phyloP scores from a whole-genome alignment of 257 asterid species.

The Cruciata laevipes region DNA sequence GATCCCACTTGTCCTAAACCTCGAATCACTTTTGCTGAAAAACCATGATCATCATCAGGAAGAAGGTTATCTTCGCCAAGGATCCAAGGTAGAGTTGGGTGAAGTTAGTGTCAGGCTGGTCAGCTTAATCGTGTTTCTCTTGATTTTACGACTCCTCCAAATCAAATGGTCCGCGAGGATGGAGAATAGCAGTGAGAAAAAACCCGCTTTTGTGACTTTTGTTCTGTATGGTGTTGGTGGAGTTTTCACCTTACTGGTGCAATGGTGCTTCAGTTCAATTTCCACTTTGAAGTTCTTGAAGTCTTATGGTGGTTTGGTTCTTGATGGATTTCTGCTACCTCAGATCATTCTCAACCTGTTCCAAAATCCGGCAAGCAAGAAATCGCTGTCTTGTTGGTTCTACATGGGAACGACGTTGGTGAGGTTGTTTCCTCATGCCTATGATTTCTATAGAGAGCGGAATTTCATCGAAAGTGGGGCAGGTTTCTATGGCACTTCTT shows the following conservation, averaged over 20 bases:
- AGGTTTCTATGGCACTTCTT: constrained; percentile 23
- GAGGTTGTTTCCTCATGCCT: constrained; percentile 58
- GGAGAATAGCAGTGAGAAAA: constrained; percentile 27
- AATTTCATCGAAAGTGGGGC: constrained; percentile 14
- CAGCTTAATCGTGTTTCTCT: constrained; percentile 49
- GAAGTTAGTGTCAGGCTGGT: constrained; percentile 52
- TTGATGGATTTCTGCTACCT: constrained; percentile 65
- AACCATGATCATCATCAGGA: constrained; percentile 14
- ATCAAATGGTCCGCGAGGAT: constrained; percentile 46
- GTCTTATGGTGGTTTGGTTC: constrained; percentile 49
- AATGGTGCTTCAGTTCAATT: constrained; percentile 6
- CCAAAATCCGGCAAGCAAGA: constrained; percentile 25
- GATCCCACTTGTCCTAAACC: constrained; percentile 56
- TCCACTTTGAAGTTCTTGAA: constrained; percentile 39
- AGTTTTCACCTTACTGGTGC: constrained; percentile 24
- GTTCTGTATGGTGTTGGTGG: constrained; percentile 40
- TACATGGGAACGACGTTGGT: constrained; percentile 51
- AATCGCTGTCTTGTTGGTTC: constrained; percentile 31
- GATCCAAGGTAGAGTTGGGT: constrained; percentile 46
- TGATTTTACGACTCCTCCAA: constrained; percentile 48
- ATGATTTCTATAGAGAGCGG: constrained; percentile 52
- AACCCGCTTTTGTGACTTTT: constrained; percentile 17
- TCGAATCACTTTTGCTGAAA: constrained; percentile 41
- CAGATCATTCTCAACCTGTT: constrained; percentile 47
- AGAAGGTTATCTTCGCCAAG: constrained; percentile 16